phyloP scores from a whole-genome alignment of 257 asterid species.

The Leonotis leonurus region DNA sequence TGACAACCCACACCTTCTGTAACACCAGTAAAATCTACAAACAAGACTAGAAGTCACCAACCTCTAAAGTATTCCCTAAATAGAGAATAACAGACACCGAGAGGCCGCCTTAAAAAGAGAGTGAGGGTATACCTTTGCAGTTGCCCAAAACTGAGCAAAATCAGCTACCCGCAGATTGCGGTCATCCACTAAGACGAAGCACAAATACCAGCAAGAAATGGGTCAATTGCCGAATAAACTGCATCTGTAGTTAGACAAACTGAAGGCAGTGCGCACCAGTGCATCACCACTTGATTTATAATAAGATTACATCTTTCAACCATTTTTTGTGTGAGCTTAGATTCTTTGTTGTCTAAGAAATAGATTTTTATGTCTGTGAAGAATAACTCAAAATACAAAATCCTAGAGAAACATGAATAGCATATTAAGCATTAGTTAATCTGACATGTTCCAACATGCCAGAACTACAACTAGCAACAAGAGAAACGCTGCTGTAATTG shows the following conservation, averaged over 20 bases:
- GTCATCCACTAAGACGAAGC: constrained; percentile 99
- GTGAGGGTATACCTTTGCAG: constrained; percentile 94
- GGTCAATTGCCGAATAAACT: constrained; percentile 94
- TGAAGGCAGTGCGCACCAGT: constrained; percentile 75
- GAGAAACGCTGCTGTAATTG: constrained; percentile 17
- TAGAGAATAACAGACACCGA: constrained; percentile 32
- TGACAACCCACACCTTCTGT: constrained; percentile 11
- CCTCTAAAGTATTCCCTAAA: constrained; percentile 30
- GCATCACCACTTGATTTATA: constrained; percentile 72
- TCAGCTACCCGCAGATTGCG: constrained; percentile 99
- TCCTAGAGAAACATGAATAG: constrained; percentile 18
- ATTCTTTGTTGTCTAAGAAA: constrained; percentile 20
- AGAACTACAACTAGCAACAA: constrained; percentile 21
- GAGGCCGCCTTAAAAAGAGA: constrained; percentile 49
- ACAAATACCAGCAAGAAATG: constrained; percentile 96
- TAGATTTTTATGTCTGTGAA: constrained; percentile 23
- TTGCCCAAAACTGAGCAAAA: constrained; percentile 99
- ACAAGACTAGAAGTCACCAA: constrained; percentile 20
- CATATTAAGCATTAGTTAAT: constrained; percentile 18
- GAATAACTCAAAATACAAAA: constrained; percentile 18
- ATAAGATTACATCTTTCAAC: constrained; percentile 36
- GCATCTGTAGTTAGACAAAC: constrained; percentile 92
- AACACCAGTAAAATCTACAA: constrained; percentile 9
- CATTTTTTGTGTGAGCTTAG: constrained; percentile 34
- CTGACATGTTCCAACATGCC: constrained; percentile 17